A percentile compares a stretch with the other conserved stretches of the same genome.
Evolutionary conservation across 495 filamentous ascomycete genomes (phyloP).

Genomic region (Bacidia gigantensis): DNA sequence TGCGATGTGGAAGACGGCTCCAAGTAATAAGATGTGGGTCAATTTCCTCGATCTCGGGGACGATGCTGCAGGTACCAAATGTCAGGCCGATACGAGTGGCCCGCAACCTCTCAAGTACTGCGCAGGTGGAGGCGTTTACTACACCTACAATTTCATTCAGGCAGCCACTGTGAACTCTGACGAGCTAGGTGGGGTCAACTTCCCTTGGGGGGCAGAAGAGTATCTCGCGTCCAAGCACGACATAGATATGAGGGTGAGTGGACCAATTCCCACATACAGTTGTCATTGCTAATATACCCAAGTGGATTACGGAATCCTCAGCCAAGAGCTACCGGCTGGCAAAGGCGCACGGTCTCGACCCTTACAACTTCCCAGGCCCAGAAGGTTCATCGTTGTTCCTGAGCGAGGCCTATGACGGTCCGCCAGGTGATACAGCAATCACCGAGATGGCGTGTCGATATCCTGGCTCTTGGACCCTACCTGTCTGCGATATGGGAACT

Average conservation of each 20-base stretch:
- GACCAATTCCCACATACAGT: background rate
- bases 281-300: background rate
- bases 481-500: constrained; percentile 2
- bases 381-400: background rate
- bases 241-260: no score
- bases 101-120: constrained; percentile 1
- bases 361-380: background rate
- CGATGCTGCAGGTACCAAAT: background rate
- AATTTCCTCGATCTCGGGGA: constrained; percentile 5
- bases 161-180: background rate
- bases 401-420: no score
- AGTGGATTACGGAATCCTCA: constrained; percentile 9
- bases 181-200: background rate
- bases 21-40: constrained; percentile 9
- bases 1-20: constrained; percentile 3
- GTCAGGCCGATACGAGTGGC: background rate
- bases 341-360: background rate
- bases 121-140: constrained; percentile 6
- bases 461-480: constrained; percentile 7
- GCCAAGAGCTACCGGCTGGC: constrained; percentile 9
- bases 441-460: no score
- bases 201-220: constrained; percentile 6
- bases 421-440: no score
- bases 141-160: constrained; percentile 3
- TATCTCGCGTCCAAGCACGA: no score